phyloP scores from a whole-genome alignment of 2,329 filamentous ascomycete genomes.

The Xylariaceae sp. region DNA sequence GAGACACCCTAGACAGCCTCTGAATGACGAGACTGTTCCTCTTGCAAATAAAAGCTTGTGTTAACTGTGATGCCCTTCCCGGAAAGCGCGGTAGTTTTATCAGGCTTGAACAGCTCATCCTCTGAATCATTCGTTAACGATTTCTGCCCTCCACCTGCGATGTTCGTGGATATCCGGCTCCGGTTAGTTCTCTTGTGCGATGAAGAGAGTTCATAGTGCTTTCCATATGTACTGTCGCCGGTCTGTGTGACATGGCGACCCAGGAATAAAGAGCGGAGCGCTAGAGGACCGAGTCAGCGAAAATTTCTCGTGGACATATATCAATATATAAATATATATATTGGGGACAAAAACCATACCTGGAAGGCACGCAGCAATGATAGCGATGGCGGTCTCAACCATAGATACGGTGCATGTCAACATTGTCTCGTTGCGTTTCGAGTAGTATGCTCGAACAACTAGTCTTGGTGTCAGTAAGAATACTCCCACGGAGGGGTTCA shows the following conservation, averaged over 20 bases:
- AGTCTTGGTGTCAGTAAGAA: neutral
- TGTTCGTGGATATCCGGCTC: neutral
- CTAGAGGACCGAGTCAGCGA: constrained; percentile 3
- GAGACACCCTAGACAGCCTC: too few species aligned
- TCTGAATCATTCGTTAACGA: neutral
- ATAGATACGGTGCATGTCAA: constrained; percentile 34
- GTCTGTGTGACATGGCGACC: constrained; percentile 1
- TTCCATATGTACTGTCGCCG: constrained; percentile 1
- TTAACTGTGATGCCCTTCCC: too few species aligned
- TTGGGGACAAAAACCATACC: constrained; percentile 18
- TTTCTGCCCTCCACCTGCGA: neutral
- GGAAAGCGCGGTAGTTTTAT: too few species aligned
- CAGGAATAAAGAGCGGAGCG: too few species aligned
- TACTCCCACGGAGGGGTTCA: neutral
- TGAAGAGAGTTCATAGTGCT: constrained; percentile 13
- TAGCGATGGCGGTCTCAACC: constrained; percentile 34
- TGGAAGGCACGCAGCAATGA: constrained; percentile 36
- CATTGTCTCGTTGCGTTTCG: constrained; percentile 31
- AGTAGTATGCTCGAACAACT: constrained; percentile 32
- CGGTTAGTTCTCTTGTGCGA: neutral
- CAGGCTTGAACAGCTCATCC: neutral
- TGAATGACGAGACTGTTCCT: too few species aligned
- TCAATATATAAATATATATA: neutral
- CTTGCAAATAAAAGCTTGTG: too few species aligned
- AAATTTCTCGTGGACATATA: neutral